These are phyloP conservation scores for Sporothrix brasiliensis DNA, from an alignment of 2,329 filamentous ascomycete species.

Conservation along the genomic window DNA sequence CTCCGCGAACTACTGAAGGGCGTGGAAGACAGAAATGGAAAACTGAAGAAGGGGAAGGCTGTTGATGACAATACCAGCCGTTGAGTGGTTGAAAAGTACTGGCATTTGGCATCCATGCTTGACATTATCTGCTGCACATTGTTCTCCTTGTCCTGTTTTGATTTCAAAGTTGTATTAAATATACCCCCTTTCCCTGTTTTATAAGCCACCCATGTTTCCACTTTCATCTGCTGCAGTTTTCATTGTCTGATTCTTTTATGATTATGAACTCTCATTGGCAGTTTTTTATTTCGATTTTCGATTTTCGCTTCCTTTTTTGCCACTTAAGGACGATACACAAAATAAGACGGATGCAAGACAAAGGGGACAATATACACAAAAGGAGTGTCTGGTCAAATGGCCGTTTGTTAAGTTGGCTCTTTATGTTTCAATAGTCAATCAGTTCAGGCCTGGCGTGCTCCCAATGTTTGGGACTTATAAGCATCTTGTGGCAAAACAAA, in stretches of 20 bases:
- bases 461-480: too few species aligned
- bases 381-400: background rate
- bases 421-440: background rate
- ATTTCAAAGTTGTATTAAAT: conserved; percentile 21
- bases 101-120: background rate
- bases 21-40: conserved; percentile 39
- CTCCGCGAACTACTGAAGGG: conserved; percentile 56
- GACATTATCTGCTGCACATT: background rate
- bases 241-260: conserved; percentile 17
- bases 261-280: conserved; percentile 14
- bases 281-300: background rate
- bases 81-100: background rate
- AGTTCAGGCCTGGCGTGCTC: background rate
- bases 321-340: conserved; percentile 17
- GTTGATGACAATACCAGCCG: conserved; percentile 30
- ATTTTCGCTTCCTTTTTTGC: background rate
- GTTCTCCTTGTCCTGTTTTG: conserved; percentile 13
- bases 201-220: background rate
- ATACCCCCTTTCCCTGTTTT: conserved; percentile 17
- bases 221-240: conserved; percentile 23
- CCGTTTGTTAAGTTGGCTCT: background rate
- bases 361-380: conserved; percentile 10
- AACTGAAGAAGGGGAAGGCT: conserved; percentile 38
- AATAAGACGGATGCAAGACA: background rate
- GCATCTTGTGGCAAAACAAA: too few species aligned